Percentiles rank a stretch among this genome's conserved stretches.
phyloP scores from a whole-genome alignment of 352 stramenopile species.

The Halophytophthora polymorphica region DNA sequence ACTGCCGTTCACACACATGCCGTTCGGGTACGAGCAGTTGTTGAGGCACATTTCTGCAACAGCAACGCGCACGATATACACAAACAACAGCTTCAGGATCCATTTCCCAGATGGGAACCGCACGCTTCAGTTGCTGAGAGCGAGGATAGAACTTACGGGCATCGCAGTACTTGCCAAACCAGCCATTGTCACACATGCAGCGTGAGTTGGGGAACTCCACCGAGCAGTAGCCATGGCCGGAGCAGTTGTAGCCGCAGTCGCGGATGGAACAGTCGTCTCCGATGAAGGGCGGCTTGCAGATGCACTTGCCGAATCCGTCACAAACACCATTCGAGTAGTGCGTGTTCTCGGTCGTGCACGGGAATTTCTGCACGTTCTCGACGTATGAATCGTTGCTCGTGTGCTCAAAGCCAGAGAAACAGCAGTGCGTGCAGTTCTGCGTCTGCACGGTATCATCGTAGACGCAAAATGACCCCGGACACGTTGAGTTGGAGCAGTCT shows the following conservation, averaged over 20 bases:
- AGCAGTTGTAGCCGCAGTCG: conserved; percentile 91
- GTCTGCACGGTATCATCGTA: conserved; percentile 85
- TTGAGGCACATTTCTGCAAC: conserved; percentile 90
- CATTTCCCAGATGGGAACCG: neutral
- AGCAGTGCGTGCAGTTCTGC: conserved; percentile 94
- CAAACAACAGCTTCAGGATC: neutral
- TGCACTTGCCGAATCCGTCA: conserved; percentile 95
- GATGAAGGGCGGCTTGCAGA: conserved; percentile 93
- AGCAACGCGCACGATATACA: neutral
- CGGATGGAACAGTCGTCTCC: conserved; percentile 90
- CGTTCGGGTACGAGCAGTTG: conserved; percentile 97
- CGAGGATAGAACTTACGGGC: conserved; percentile 38
- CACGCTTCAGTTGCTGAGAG: neutral
- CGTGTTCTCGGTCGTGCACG: conserved; percentile 75
- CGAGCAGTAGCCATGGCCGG: conserved; percentile 93
- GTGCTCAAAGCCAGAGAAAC: conserved; percentile 87
- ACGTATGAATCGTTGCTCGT: conserved; percentile 87
- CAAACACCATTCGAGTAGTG: conserved; percentile 94
- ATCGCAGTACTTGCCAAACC: conserved; percentile 93
- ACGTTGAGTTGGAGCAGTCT: conserved; percentile 95
- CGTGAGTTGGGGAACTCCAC: conserved; percentile 95
- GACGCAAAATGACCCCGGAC: conserved; percentile 91
- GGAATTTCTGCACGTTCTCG: conserved; percentile 89
- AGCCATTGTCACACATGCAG: conserved; percentile 95
- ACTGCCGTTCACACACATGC: conserved; percentile 86